Conservation (phyloP, 1,284 basidiomycete species). For the Leccinum holopus region DNA sequence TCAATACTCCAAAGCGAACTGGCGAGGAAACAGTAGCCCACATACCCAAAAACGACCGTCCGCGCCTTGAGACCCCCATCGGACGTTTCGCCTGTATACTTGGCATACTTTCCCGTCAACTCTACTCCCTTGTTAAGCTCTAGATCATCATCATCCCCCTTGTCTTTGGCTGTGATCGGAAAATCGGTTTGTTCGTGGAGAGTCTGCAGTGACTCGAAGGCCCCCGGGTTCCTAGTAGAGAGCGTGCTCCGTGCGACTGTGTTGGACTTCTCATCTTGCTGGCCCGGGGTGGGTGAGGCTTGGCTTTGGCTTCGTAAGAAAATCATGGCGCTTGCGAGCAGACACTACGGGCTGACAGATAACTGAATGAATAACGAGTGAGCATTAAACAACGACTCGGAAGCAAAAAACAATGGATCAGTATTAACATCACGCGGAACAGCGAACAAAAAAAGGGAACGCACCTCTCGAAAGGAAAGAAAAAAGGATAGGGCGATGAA, state of each 20-base stretch:
- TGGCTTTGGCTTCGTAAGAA: background rate
- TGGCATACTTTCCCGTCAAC: conserved; percentile 18
- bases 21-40: background rate
- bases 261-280: background rate
- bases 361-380: background rate
- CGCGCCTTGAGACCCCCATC: conserved; percentile 57
- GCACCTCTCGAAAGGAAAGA: background rate
- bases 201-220: conserved; percentile 3
- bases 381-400: background rate
- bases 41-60: conserved; percentile 49
- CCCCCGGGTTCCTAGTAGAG: background rate
- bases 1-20: conserved; percentile 7
- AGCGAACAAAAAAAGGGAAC: background rate
- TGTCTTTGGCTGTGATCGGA: background rate
- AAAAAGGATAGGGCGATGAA: background rate
- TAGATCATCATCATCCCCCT: background rate
- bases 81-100: conserved; percentile 32
- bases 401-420: background rate
- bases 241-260: background rate
- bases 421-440: background rate
- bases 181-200: conserved; percentile 4
- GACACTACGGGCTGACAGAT: background rate
- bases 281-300: background rate
- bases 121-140: background rate
- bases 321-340: conserved; percentile 1